These are phyloP conservation scores for Chenopodium berlandieri DNA, from an alignment of 148 eudicot genomes.

Conservation along the genomic window DNA sequence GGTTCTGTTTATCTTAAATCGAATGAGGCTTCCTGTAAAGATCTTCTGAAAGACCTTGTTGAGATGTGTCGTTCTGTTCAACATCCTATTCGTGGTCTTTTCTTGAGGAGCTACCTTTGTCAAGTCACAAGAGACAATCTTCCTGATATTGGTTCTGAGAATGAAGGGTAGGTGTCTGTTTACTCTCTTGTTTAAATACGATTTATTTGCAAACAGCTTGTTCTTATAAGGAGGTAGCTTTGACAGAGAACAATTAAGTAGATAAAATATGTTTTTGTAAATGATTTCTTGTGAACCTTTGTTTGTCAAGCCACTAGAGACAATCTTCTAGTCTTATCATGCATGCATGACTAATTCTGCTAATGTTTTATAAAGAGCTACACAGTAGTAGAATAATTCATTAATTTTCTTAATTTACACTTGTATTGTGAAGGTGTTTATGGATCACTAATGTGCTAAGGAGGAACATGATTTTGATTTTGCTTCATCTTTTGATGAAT, in stretches of 20 bases:
- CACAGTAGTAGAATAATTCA: neutral
- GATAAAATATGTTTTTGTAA: neutral
- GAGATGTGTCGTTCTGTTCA: conserved; percentile 98
- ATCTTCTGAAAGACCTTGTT: conserved; percentile 90
- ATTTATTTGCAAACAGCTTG: neutral
- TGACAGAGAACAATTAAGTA: neutral
- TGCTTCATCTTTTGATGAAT: too few relatives aligned
- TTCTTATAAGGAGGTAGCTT: neutral
- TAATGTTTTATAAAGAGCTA: neutral
- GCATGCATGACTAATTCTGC: neutral
- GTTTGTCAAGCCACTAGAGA: neutral
- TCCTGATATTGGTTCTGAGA: conserved; percentile 81
- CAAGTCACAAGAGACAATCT: conserved; percentile 92
- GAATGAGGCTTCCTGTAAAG: conserved; percentile 87
- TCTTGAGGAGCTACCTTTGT: conserved; percentile 93
- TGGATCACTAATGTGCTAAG: neutral
- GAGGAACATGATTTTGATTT: neutral
- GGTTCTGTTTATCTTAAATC: conserved; percentile 92
- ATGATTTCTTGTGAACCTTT: neutral
- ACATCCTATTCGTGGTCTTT: conserved; percentile 96
- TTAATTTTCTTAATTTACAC: too few relatives aligned
- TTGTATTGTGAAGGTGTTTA: neutral
- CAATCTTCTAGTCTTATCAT: neutral
- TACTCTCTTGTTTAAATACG: neutral
- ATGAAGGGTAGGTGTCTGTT: conserved; percentile 64